Evolutionary conservation across 768 basidiomycete genomes (phyloP).

Genomic region (Lactifluus pinguis): DNA sequence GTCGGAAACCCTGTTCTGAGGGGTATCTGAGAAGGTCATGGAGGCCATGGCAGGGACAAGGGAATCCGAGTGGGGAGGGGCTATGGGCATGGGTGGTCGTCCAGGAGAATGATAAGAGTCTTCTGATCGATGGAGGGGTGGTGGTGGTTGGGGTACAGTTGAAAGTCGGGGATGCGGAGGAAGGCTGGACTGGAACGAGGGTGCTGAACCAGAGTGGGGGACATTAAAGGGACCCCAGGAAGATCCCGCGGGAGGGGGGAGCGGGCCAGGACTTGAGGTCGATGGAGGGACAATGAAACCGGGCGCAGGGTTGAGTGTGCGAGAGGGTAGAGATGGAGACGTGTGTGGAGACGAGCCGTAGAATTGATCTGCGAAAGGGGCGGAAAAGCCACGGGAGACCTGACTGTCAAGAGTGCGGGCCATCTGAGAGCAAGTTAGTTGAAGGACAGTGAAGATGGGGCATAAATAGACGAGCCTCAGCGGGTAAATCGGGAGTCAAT

Average conservation of each 20-base stretch:
- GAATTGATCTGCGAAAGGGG: conserved; percentile 16
- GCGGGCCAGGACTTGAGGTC: not conserved
- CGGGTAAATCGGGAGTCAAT: conserved; percentile 48
- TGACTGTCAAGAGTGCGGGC: conserved; percentile 52
- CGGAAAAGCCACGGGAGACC: conserved; percentile 17
- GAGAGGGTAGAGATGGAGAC: conserved; percentile 24
- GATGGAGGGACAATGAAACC: conserved; percentile 15
- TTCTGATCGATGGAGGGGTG: not conserved
- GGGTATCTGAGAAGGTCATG: conserved; percentile 19
- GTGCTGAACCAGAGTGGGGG: conserved; percentile 23
- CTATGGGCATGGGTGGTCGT: not conserved
- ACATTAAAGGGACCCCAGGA: conserved; percentile 25
- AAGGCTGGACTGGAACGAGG: conserved; percentile 20
- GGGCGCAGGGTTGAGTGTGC: conserved; percentile 17
- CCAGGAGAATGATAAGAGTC: not conserved
- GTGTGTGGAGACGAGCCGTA: conserved; percentile 14
- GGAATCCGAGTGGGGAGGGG: conserved; percentile 5
- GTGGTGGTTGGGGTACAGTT: conserved; percentile 17
- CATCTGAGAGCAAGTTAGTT: conserved; percentile 39
- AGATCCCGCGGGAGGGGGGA: conserved; percentile 21
- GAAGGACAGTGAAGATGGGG: conserved; percentile 7
- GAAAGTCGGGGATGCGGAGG: conserved; percentile 20
- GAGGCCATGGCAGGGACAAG: conserved; percentile 19
- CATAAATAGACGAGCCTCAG: conserved; percentile 41
- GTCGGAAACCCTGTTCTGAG: conserved; percentile 20